Conservation (phyloP, 768 basidiomycete species). For the Suillus occidentalis region DNA sequence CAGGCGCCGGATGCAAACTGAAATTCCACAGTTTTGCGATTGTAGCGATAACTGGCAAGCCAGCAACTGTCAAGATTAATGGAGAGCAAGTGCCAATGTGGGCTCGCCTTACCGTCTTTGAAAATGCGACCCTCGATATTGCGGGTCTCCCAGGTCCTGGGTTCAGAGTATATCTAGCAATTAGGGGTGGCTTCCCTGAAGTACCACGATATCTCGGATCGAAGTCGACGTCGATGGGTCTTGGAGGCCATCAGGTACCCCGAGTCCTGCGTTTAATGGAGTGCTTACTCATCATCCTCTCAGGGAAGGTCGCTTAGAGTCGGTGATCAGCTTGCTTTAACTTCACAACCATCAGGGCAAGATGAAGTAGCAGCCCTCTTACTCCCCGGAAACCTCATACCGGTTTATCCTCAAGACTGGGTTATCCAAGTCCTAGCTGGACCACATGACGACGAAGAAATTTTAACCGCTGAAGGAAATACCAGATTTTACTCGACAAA, state of each 20-base stretch:
- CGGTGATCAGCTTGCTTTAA: constrained; percentile 52
- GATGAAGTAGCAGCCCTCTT: constrained; percentile 15
- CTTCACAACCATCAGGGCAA: constrained; percentile 19
- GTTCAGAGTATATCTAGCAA: constrained; percentile 53
- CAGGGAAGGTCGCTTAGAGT: constrained; percentile 51
- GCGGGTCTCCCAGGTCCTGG: constrained; percentile 36
- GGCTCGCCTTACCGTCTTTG: constrained; percentile 47
- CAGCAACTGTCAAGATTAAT: constrained; percentile 44
- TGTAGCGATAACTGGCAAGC: constrained; percentile 57
- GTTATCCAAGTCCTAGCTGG: constrained; percentile 55
- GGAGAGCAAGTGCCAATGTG: constrained; percentile 43
- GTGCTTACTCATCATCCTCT: constrained; percentile 10
- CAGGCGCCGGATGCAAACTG: constrained; percentile 43
- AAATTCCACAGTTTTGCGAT: constrained; percentile 51
- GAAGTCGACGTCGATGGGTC: constrained; percentile 63
- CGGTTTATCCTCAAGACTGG: constrained; percentile 50
- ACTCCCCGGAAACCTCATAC: constrained; percentile 35
- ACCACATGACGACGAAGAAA: constrained; percentile 62
- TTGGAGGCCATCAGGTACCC: constrained; percentile 59
- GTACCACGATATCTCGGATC: constrained; percentile 58
- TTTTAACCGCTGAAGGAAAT: constrained; percentile 49
- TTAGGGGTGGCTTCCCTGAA: constrained; percentile 61
- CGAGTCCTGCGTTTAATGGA: neutral
- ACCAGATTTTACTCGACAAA: constrained; percentile 48
- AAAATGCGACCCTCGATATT: constrained; percentile 44